Evolutionary conservation across 2,329 filamentous ascomycete genomes (phyloP).

Genomic region (Xylariaceae sp.): DNA sequence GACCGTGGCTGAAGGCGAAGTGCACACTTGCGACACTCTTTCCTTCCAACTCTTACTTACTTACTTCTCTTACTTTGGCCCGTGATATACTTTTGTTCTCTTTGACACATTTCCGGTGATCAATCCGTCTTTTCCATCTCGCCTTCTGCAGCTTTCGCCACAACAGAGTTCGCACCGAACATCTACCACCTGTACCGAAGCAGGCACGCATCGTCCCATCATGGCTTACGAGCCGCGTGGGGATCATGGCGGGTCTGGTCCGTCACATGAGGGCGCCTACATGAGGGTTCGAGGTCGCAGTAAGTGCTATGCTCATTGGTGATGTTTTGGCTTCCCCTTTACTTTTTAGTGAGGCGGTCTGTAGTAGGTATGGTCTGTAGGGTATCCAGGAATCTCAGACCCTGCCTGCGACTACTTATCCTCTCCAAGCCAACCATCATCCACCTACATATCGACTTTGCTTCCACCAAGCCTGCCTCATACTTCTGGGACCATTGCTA

Average conservation of each 20-base stretch:
- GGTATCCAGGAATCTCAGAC: neutral
- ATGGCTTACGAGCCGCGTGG: conserved; percentile 53
- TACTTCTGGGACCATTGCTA: conserved; percentile 10
- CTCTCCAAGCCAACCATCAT: neutral
- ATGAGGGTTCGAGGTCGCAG: conserved; percentile 47
- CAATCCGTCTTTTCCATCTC: neutral
- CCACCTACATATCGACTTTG: neutral
- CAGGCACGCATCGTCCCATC: neutral
- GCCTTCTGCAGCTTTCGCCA: neutral
- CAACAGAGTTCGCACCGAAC: neutral
- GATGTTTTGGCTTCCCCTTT: too few species aligned
- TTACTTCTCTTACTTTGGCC: neutral
- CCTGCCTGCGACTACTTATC: neutral
- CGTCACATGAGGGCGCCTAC: conserved; percentile 36
- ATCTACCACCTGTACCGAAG: conserved; percentile 1
- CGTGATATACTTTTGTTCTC: conserved; percentile 2
- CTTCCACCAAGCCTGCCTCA: neutral
- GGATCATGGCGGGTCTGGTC: conserved; percentile 40
- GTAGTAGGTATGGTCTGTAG: too few species aligned
- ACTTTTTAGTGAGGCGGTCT: too few species aligned
- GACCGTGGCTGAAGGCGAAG: conserved; percentile 15
- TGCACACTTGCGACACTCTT: conserved; percentile 3
- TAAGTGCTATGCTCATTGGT: conserved; percentile 33
- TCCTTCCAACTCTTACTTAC: neutral
- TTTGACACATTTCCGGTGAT: neutral